A percentile compares a stretch with the other conserved stretches of the same genome.
These are phyloP conservation scores for Botrytis hyacinthi DNA, from an alignment of 2,329 filamentous ascomycete species.

Conservation along the genomic window DNA sequence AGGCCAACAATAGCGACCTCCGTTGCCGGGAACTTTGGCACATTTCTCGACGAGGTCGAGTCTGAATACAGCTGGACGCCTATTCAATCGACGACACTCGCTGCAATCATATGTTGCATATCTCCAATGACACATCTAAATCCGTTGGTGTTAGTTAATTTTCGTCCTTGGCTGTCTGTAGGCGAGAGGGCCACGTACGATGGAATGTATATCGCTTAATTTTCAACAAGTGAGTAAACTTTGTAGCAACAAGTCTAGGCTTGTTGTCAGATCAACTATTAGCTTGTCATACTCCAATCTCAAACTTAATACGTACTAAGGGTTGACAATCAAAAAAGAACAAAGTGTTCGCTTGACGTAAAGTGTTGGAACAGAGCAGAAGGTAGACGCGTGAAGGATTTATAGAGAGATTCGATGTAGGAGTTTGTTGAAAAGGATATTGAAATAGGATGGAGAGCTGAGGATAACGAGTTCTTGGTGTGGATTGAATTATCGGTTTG, in stretches of 20 bases:
- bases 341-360: background rate
- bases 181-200: background rate
- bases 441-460: background rate
- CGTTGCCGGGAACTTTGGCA: too few species aligned
- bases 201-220: background rate
- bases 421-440: background rate
- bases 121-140: background rate
- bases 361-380: background rate
- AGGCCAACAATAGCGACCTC: too few species aligned
- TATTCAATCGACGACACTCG: too few species aligned
- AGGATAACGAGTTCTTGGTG: background rate
- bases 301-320: background rate
- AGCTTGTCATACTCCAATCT: background rate
- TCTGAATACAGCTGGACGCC: too few species aligned
- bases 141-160: fast-evolving
- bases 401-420: background rate
- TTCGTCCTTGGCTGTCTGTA: background rate
- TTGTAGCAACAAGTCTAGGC: background rate
- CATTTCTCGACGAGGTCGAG: too few species aligned
- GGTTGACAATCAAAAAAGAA: background rate
- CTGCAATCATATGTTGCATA: background rate
- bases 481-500: background rate
- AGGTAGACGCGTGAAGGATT: background rate
- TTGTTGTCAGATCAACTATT: background rate
- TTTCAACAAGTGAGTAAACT: background rate